Base-by-base conservation (phyloP, 306 rosid genomes). In the Vigna unguiculata region DNA sequence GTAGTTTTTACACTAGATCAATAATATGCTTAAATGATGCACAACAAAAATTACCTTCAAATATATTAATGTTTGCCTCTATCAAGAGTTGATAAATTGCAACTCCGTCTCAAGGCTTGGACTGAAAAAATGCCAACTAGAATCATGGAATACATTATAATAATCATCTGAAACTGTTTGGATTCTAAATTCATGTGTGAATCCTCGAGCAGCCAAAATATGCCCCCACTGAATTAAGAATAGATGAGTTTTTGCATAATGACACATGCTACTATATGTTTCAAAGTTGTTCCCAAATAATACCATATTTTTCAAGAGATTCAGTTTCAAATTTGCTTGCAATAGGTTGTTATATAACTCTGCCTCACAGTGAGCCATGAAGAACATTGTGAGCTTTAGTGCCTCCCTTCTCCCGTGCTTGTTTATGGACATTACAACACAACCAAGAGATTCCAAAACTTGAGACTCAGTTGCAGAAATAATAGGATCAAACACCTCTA, bases 341-440 rank as follows among this genome's bases (percentile, higher is more conserved):
- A 93, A 81, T 45, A 91, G 90, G 85, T 91, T 93, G 86, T 85
- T 83, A 54, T 93, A 93, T 75, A 93, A 72, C 85, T 79, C 89
- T 11, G 93, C 93, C 78, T 90, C 97, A 53, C 94, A 91, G 75
- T 91, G 97, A 9, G 98, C 96, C 98, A 93, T 91, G 81, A 88
- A 90, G 85, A 90, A 91, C 83, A 89, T 1, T 0, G 90, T 89
- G 40, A 91, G 88, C 77, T 82, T 83, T 22, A 61, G 2, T 1
- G 87, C 96, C 77, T 80, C 76, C 49, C 96, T 87, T 78, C 85
- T 79, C 1, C 96, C 97, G 47, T 87, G 88, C 84, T 93, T 94
- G 7, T 93, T 91, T 40, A 86, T 17, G 1, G 93, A 82, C 40
- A 90, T 75, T 65, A 90, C 93, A 15, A 88, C 83, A 69, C 93